Evolutionary conservation across 2,329 filamentous ascomycete genomes (phyloP).

Genomic region (Daldinia sp.): DNA sequence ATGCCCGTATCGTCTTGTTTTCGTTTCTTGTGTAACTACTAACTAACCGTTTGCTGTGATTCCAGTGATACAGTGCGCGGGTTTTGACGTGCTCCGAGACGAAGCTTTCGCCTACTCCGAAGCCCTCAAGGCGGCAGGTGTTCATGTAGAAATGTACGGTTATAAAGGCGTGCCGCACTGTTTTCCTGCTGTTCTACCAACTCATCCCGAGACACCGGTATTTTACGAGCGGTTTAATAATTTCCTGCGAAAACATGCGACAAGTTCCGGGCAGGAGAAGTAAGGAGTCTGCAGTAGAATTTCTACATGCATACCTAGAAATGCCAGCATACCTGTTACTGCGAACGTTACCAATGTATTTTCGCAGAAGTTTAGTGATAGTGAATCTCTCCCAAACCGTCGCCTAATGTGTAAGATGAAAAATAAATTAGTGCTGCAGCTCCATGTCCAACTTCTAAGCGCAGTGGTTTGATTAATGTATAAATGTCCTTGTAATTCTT

Average conservation of each 20-base stretch:
- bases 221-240: neutral
- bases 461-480: no score
- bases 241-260: neutral
- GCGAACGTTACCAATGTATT: no score
- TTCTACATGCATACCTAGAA: no score
- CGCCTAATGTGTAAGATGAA: no score
- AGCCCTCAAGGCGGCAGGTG: slow-evolving; percentile 46
- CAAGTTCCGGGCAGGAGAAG: neutral
- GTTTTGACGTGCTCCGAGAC: slow-evolving; percentile 50
- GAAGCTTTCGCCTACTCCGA: slow-evolving; percentile 52
- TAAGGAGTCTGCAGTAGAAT: no score
- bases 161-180: slow-evolving; percentile 50
- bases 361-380: no score
- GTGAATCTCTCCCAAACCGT: no score
- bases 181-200: slow-evolving; percentile 40
- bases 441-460: no score
- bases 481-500: no score
- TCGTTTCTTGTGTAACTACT: neutral
- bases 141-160: slow-evolving; percentile 45
- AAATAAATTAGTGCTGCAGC: no score
- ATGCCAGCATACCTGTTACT: no score
- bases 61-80: slow-evolving; percentile 49
- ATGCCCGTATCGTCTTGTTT: neutral
- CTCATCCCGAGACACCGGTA: slow-evolving; percentile 23
- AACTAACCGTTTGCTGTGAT: slow-evolving; percentile 30